Evolutionary conservation across 2,329 filamentous ascomycete genomes (phyloP).

Genomic region (Fusarium secorum): DNA sequence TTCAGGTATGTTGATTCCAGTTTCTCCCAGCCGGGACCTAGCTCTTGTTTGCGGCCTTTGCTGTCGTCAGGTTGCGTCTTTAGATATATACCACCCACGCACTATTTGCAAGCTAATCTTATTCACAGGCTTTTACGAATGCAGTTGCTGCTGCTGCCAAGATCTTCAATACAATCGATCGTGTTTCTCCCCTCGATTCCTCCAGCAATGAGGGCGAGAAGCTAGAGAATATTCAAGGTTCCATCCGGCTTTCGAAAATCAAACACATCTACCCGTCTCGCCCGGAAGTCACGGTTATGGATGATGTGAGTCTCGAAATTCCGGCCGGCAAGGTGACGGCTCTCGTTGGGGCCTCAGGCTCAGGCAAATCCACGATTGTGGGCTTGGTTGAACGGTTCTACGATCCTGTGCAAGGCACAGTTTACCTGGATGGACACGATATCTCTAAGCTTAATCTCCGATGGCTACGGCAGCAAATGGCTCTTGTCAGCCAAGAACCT

Average conservation of each 20-base stretch:
- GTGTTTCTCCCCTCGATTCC: slow-evolving; percentile 83
- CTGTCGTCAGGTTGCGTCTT: background rate
- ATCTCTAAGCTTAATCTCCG: slow-evolving; percentile 82
- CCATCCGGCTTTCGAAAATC: slow-evolving; percentile 80
- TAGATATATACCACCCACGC: background rate
- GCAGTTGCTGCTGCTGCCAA: slow-evolving; percentile 85
- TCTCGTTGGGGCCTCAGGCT: slow-evolving; percentile 91
- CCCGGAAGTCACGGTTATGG: slow-evolving; percentile 88
- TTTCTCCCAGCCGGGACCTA: background rate
- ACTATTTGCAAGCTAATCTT: background rate
- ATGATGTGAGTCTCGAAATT: slow-evolving; percentile 79
- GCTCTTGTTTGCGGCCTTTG: background rate
- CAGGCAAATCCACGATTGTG: slow-evolving; percentile 93
- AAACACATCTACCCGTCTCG: slow-evolving; percentile 96
- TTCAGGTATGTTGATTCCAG: slow-evolving; percentile 55
- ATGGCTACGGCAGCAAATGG: slow-evolving; percentile 92
- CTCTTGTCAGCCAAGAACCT: slow-evolving; percentile 92
- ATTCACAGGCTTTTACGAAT: slow-evolving; percentile 73
- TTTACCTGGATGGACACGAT: slow-evolving; percentile 84
- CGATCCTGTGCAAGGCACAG: slow-evolving; percentile 79
- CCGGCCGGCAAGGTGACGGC: slow-evolving; percentile 93
- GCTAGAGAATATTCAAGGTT: slow-evolving; percentile 76
- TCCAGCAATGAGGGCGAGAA: slow-evolving; percentile 73
- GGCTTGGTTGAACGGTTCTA: slow-evolving; percentile 95
- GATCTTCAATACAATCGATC: slow-evolving; percentile 94